Evolutionary conservation across 2,329 filamentous ascomycete genomes (phyloP), one percentile per base, ranked within the genome.

Genomic region (Lasiodiplodia gonubiensis): DNA sequence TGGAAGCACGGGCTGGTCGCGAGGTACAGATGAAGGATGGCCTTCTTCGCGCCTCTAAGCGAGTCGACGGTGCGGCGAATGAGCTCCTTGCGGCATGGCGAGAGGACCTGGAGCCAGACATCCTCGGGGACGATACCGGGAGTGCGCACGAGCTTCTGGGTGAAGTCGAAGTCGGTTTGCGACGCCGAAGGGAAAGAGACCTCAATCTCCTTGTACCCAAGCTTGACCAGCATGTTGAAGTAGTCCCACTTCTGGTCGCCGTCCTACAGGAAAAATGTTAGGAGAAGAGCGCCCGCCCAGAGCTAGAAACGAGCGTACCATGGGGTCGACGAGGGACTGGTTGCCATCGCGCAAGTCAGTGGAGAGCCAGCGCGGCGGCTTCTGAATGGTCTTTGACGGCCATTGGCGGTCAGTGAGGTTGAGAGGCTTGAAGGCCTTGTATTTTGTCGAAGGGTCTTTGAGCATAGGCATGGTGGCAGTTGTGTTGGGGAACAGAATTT

Each of bases 161-260:
- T 97, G 77, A 98, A 98, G 83, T 97, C 92, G 83, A 94, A 98
- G 82, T 98, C 95, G 75, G 92, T 97, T 77, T 97, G 91, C 48
- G 93, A 97, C 16, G 94, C 93, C 0, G 93, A 97, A 60, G 94
- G 94, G 81, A 97, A 98, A 4, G 94, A 95, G 23, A 97, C 91
- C 78, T 98, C 94, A 71, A 98, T 97, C 82, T 98, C 94, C 82
- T 97, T 98, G 86, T 96, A 98, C 73, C 95, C 94, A 60, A 97
- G 86, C 69, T 94, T 89, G 74, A 90, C 88, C 65, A 98, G 88
- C 93, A 97, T 96, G 81, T 94, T 90, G 85, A 98, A 98, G 85
- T 94, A 98, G 69, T 86, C 85, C 88, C 91, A 95, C 83, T 98
- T 98, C 84, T 97, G 93, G 59, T 97, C 92, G 72, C 93, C 93